Conservation (phyloP, 495 filamentous ascomycete genomes). For the Astrothelium macrocarpum region DNA sequence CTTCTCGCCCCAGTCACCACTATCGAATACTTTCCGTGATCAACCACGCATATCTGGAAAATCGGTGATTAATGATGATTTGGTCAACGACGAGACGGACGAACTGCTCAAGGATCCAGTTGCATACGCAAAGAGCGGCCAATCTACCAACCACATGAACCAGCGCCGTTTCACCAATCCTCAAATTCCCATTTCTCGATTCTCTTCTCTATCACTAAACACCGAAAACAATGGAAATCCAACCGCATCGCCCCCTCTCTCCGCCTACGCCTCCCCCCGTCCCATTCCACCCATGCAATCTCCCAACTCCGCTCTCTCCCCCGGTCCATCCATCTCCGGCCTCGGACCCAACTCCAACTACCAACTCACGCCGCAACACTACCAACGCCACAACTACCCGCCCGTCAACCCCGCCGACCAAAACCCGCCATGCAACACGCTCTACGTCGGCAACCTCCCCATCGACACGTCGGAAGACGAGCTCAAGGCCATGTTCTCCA, state of each 20-base stretch:
- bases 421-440: conserved; percentile 95
- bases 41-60: conserved; percentile 67
- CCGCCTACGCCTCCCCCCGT: conserved; percentile 43
- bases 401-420: conserved; percentile 93
- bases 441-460: conserved; percentile 94
- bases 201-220: conserved; percentile 61
- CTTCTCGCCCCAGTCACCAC: conserved; percentile 77
- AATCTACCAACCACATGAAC: conserved; percentile 28
- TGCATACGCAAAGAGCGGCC: conserved; percentile 71
- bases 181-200: conserved; percentile 60
- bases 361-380: conserved; percentile 50
- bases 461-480: conserved; percentile 94
- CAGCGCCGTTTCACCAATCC: conserved; percentile 64
- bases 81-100: conserved; percentile 71
- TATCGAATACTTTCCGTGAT: conserved; percentile 63
- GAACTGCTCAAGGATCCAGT: conserved; percentile 76
- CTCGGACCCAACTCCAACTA: conserved; percentile 41
- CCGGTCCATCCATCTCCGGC: conserved; percentile 35
- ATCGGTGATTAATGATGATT: conserved; percentile 74
- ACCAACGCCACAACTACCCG: conserved; percentile 62
- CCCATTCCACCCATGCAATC: conserved; percentile 41
- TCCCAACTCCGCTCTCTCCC: conserved; percentile 52
- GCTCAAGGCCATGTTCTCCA: conserved; percentile 87
- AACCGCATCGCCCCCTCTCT: conserved; percentile 39
- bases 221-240: conserved; percentile 38